Conservation (phyloP, 768 basidiomycete species). For the Suillus subalutaceus region DNA sequence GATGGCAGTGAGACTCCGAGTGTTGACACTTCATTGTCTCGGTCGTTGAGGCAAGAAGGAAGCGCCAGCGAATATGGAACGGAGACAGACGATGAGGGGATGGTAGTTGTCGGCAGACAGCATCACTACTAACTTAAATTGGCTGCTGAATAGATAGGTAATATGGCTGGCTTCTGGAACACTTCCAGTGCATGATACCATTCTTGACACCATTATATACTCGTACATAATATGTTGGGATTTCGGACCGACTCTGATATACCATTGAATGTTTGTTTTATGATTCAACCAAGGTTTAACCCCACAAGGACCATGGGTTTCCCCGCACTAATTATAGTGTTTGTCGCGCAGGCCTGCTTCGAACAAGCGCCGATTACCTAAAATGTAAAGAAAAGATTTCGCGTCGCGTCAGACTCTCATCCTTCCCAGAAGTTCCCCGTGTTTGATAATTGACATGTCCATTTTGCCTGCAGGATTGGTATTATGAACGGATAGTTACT, state of each 20-base stretch:
- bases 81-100: slow-evolving; percentile 85
- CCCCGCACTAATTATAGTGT: slow-evolving; percentile 7
- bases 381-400: neutral
- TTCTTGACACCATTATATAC: slow-evolving; percentile 14
- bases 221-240: slow-evolving; percentile 16
- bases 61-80: slow-evolving; percentile 71
- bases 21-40: slow-evolving; percentile 25
- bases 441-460: neutral
- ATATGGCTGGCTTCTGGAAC: neutral
- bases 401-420: neutral
- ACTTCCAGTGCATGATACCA: slow-evolving; percentile 8
- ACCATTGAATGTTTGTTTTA: slow-evolving; percentile 11
- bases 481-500: neutral
- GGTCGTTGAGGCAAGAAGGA: slow-evolving; percentile 43
- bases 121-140: slow-evolving; percentile 15
- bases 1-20: slow-evolving; percentile 29
- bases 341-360: neutral
- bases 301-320: slow-evolving; percentile 14
- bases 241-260: slow-evolving; percentile 10
- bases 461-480: neutral
- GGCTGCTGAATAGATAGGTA: neutral
- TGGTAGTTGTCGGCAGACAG: slow-evolving; percentile 76
- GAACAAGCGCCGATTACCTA: slow-evolving; percentile 3
- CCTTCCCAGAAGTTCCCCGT: neutral
- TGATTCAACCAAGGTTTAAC: slow-evolving; percentile 7